Percentiles rank a stretch among this genome's conserved stretches.
Evolutionary conservation across 805 yeast genomes (phyloP).

Genomic region (Sugiyamaella floridensis): DNA sequence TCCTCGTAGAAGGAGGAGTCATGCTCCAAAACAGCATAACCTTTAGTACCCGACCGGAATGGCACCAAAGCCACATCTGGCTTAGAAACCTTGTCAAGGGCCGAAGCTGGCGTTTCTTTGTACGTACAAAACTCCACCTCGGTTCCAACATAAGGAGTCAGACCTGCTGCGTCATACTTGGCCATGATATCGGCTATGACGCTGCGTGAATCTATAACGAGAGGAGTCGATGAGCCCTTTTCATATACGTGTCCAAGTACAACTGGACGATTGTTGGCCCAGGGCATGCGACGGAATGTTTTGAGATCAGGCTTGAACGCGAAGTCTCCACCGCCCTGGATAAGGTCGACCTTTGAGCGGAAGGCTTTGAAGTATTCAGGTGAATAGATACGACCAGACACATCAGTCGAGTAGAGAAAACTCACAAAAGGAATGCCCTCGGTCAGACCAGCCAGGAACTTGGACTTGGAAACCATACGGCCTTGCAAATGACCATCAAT

Average conservation of each 20-base stretch:
- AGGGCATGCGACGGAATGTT: neutral
- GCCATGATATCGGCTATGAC: neutral
- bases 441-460: neutral
- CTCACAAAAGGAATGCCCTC: neutral
- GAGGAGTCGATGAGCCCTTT: neutral
- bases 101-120: neutral
- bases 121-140: neutral
- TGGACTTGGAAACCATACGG: neutral
- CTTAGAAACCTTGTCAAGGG: neutral
- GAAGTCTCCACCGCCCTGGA: neutral
- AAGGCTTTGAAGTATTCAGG: neutral
- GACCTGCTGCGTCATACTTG: neutral
- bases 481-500: neutral
- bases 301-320: neutral
- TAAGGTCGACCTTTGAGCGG: neutral
- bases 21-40: neutral
- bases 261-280: constrained; percentile 1
- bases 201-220: neutral
- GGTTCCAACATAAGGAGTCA: constrained; percentile 1
- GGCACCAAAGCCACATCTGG: neutral
- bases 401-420: neutral
- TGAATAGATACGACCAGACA: neutral
- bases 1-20: neutral
- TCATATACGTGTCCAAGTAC: neutral
- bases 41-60: neutral